Percentiles rank a stretch among this genome's conserved stretches.
Conservation (phyloP, 2,329 filamentous ascomycete genomes). For the Trichothecium roseum region DNA sequence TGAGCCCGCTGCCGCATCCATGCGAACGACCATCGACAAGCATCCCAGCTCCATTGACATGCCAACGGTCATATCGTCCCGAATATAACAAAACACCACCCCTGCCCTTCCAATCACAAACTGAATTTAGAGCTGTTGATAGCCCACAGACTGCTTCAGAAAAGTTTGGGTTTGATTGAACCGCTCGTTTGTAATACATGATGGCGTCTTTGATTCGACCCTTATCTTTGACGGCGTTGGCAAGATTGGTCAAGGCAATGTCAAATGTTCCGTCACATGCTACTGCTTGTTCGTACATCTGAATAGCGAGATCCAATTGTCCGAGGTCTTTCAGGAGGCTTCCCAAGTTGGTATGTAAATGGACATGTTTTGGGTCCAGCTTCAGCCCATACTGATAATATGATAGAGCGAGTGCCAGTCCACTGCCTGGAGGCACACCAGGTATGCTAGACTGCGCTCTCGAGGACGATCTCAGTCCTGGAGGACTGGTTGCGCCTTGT, state of each 20-base stretch:
- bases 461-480: neutral
- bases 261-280: conserved; percentile 90
- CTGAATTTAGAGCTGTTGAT: conserved; percentile 89
- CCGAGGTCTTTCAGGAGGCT: conserved; percentile 95
- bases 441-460: conserved; percentile 44
- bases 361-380: conserved; percentile 81
- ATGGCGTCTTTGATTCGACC: conserved; percentile 90
- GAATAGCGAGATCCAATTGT: conserved; percentile 80
- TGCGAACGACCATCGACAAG: conserved; percentile 60
- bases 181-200: conserved; percentile 79
- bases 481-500: conserved; percentile 36
- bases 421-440: conserved; percentile 76
- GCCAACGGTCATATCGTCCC: conserved; percentile 78
- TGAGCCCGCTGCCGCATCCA: conserved; percentile 63
- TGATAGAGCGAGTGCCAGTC: conserved; percentile 74
- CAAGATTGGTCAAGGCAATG: conserved; percentile 90
- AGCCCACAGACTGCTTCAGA: conserved; percentile 94
- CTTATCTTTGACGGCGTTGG: conserved; percentile 96
- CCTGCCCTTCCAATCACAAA: conserved; percentile 87
- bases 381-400: conserved; percentile 94
- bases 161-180: conserved; percentile 87
- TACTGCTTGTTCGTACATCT: conserved; percentile 95
- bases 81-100: conserved; percentile 71
- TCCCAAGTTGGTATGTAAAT: conserved; percentile 92
- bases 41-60: conserved; percentile 78